Evolutionary conservation across 116 monocot genomes (phyloP), one percentile per base, ranked within the genome.

Genomic region (Iris pallida): DNA sequence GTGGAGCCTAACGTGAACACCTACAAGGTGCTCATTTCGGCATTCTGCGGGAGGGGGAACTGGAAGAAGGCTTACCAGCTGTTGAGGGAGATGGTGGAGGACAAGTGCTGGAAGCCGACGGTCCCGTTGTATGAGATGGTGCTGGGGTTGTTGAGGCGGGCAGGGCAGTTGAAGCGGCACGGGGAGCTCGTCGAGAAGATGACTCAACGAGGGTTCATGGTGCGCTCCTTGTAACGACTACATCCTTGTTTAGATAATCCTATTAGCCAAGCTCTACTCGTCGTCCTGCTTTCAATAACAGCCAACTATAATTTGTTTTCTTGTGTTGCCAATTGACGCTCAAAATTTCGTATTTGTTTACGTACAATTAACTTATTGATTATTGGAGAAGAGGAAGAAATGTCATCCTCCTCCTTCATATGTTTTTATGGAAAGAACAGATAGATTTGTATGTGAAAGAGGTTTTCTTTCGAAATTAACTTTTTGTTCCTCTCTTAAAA

Each of bases 1-100:
- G 80, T 87, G 42, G 97, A 92, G 75, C 81, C 86, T 16, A 98
- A 92, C 58, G 88, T 84, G 30, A 90, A 98, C 68, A 95, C 92
- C 1, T 96, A 87, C 47, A 61, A 71, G 30, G 82, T 81, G 47
- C 68, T 91, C 42, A 78, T 92, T 3, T 74, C 80, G 8, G 75
- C 81, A 13, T 92, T 85, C 55, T 97, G 93, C 58, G 79, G 55
- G 45, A 90, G 90, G 75, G 97, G 93, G 20, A 74, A 85, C 47
- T 93, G 87, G 90, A 90, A 81, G 66, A 71, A 77, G 47, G 85
- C 87, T 0, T 87, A 86, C 44, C 60, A 44, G 13, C 58, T 90
- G 52, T 64, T 96, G 71, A 82, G 59, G 81, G 97, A 98, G 82
- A 89, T 97, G 97, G 71, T 92, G 55, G 90, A 88, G 74, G 87